phyloP scores from a whole-genome alignment of 257 asterid species.

The Prunella vulgaris region DNA sequence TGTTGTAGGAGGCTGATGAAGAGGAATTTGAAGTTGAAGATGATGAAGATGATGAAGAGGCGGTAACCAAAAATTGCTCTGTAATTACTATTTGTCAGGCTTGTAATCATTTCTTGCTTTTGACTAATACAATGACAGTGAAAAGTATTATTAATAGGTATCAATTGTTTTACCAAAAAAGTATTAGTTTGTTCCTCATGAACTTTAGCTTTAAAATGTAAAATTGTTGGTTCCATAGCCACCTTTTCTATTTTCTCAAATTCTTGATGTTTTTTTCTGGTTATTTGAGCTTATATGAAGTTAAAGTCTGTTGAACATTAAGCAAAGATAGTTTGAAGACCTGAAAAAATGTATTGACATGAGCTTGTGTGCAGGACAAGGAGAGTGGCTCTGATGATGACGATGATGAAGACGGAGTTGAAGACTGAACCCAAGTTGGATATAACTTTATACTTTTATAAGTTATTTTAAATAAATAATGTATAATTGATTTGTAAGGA shows the following conservation, averaged over 20 bases:
- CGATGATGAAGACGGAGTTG: slow-evolving; percentile 44
- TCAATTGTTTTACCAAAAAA: neutral
- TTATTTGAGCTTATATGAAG: neutral
- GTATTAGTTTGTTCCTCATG: neutral
- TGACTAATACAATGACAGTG: neutral
- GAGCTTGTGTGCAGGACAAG: slow-evolving; percentile 41
- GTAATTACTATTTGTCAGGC: neutral
- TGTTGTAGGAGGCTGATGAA: slow-evolving; percentile 52
- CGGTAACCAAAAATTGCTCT: slow-evolving; percentile 28
- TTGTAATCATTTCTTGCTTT: slow-evolving; percentile 14
- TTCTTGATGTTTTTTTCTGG: neutral
- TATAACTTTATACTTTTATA: too few relatives aligned
- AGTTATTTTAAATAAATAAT: too few relatives aligned
- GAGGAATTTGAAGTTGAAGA: slow-evolving; percentile 51
- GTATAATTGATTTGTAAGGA: too few relatives aligned
- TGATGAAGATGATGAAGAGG: slow-evolving; percentile 49
- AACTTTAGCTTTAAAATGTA: neutral
- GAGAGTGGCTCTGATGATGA: slow-evolving; percentile 61
- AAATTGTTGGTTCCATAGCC: too few relatives aligned
- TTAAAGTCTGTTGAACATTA: neutral
- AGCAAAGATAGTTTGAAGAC: neutral
- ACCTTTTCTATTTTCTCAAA: neutral
- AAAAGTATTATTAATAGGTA: neutral
- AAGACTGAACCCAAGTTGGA: slow-evolving; percentile 27
- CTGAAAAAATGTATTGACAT: neutral